phyloP scores from a whole-genome alignment of 2,329 filamentous ascomycete genomes.

The Cladorrhinum sp. region DNA sequence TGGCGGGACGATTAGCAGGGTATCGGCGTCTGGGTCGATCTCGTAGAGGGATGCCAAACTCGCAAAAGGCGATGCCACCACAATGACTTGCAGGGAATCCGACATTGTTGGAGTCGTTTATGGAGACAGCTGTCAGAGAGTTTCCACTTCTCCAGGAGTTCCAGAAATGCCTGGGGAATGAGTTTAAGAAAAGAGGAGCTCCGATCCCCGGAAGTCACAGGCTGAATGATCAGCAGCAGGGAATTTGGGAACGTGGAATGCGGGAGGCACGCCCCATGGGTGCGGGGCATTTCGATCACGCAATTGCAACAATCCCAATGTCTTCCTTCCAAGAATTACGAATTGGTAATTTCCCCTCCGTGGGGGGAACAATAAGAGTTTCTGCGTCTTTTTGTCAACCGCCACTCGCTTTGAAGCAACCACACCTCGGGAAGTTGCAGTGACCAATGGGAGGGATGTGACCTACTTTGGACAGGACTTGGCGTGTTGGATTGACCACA shows the following conservation, averaged over 20 bases:
- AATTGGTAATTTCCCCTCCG: background rate
- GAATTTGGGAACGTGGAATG: background rate
- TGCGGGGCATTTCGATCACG: slow-evolving; percentile 25
- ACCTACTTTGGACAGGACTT: too few relatives aligned
- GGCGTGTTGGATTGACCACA: too few relatives aligned
- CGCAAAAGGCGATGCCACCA: slow-evolving; percentile 25
- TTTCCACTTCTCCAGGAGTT: background rate
- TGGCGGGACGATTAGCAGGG: slow-evolving; percentile 32
- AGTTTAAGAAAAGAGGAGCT: background rate
- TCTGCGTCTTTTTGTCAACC: background rate
- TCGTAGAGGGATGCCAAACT: slow-evolving; percentile 35
- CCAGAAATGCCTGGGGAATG: background rate
- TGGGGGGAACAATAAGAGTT: background rate
- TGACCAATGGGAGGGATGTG: background rate
- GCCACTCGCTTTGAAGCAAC: background rate
- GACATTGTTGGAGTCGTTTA: slow-evolving; percentile 6
- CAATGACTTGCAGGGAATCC: slow-evolving; percentile 18
- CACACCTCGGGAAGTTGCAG: background rate
- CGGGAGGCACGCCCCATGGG: slow-evolving; percentile 7
- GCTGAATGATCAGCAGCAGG: background rate
- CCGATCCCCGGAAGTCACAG: background rate
- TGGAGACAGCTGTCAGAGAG: background rate
- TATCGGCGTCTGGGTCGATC: slow-evolving; percentile 36
- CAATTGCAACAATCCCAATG: slow-evolving; percentile 16
- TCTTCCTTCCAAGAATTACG: background rate